Percentiles rank a stretch among this genome's conserved stretches.
These are phyloP conservation scores for Neonectria sp. DNA, from an alignment of 2,329 filamentous ascomycete genomes.

Conservation along the genomic window DNA sequence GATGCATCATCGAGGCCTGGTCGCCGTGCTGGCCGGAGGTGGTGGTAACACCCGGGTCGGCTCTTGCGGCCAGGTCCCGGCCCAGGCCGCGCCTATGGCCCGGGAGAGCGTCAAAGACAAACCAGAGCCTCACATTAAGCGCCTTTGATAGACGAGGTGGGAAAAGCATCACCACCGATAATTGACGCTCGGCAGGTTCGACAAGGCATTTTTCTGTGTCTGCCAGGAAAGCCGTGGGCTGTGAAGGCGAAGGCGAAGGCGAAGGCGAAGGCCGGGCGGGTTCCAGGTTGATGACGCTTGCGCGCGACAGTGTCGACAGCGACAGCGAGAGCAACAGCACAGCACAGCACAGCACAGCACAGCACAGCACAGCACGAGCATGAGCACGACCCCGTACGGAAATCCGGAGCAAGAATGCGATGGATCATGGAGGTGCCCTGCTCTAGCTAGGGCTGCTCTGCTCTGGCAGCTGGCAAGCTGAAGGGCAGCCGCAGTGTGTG, in stretches of 20 bases:
- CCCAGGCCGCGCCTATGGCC: slow-evolving; percentile 18
- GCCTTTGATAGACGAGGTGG: slow-evolving; percentile 27
- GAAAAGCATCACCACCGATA: neutral
- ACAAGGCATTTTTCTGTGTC: slow-evolving; percentile 35
- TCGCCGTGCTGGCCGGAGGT: slow-evolving; percentile 16
- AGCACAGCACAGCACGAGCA: too few species aligned
- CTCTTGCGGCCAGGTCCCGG: slow-evolving; percentile 17
- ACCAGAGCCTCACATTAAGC: slow-evolving; percentile 43
- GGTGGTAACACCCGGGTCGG: slow-evolving; percentile 16
- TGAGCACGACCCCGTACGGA: neutral
- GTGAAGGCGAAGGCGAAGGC: neutral
- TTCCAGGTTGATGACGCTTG: too few species aligned
- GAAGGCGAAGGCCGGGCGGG: too few species aligned
- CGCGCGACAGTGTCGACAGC: too few species aligned
- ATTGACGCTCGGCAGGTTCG: neutral
- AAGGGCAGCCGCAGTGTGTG: too few species aligned
- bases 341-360: too few species aligned
- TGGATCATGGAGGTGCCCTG: neutral
- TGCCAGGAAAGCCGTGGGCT: neutral
- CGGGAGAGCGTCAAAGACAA: slow-evolving; percentile 41
- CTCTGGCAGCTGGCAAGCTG: neutral
- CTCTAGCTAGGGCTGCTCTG: too few species aligned
- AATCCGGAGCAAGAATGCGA: slow-evolving; percentile 1
- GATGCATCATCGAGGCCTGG: slow-evolving; percentile 1
- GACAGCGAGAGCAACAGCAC: too few species aligned